Evolutionary conservation across 129 eudicot genomes (phyloP), one percentile per base, ranked within the genome.

Genomic region (Silybum marianum): DNA sequence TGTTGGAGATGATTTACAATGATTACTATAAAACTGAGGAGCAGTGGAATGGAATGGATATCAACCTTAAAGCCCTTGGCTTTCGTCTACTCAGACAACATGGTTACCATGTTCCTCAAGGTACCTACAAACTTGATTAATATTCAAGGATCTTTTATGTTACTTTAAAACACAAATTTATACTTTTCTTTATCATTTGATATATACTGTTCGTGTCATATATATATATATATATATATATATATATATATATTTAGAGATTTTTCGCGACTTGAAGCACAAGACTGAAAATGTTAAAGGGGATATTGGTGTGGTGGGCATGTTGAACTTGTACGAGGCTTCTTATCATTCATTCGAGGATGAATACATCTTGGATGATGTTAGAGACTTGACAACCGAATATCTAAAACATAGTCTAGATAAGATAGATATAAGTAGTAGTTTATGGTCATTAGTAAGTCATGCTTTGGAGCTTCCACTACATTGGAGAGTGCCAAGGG

Each of bases 21-120:
- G 21, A 75, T 51, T 3, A 39, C 32, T 38, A 6, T 24, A 25
- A 46, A 24, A 39, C 7, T 39, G 18, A 24, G 12, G 44, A 75
- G 3, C 18, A 51, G 1, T 46, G n/a, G 58, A 46, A 46, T 46
- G 58, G 58, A 46, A 46, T 46, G 58, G 70, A 75, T 51, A 24
- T 75, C 34, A 48, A 51, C 62, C 42, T 11, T 51, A 75, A 22
- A 54, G 79, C 79, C 9, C 79, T 75, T 25, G 22, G 36, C 60
- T 75, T 75, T 51, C 63, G 79, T 16, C 69, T 67, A 46, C 58
- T 46, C 58, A 13, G 58, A 12, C 16, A 46, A 46, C 18, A 10
- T 46, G 58, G 58, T 46, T 46, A 12, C 13, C 58, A 46, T 46
- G 58, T 46, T 10, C 58, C 58, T 12, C 58, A 46, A 46, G 58